These are phyloP conservation scores for Purpureocillium lavendulum DNA, from an alignment of 2,329 filamentous ascomycete species.

Conservation along the genomic window DNA sequence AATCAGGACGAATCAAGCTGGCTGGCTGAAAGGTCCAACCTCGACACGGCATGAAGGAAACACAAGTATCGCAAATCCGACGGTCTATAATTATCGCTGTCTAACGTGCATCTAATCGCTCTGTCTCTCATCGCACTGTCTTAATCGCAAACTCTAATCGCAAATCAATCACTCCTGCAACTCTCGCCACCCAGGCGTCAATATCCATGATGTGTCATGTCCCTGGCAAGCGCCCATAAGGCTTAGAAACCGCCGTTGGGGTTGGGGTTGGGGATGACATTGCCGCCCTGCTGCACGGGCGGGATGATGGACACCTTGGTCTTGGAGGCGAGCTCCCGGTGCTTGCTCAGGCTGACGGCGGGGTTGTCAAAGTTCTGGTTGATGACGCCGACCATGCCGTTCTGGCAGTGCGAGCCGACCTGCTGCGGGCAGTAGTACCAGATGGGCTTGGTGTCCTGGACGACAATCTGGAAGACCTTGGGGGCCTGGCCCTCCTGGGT, in stretches of 20 bases:
- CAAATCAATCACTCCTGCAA: too few species aligned
- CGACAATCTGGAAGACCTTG: slow-evolving; percentile 34
- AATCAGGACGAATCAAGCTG: too few species aligned
- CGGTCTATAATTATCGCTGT: too few species aligned
- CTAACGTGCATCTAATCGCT: too few species aligned
- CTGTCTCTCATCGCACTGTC: too few species aligned
- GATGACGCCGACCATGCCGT: slow-evolving; percentile 37
- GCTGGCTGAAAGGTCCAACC: too few species aligned
- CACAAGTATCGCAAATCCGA: too few species aligned
- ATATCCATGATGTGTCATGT: too few species aligned
- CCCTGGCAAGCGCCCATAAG: too few species aligned
- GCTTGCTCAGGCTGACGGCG: slow-evolving; percentile 21
- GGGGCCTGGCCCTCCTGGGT: slow-evolving; percentile 23
- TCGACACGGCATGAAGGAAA: too few species aligned
- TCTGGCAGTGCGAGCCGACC: slow-evolving; percentile 34
- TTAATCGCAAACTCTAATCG: too few species aligned
- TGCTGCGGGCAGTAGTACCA: slow-evolving; percentile 38
- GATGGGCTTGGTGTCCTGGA: slow-evolving; percentile 31
- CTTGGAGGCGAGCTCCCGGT: slow-evolving; percentile 22
- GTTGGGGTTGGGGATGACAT: slow-evolving; percentile 25
- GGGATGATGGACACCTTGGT: slow-evolving; percentile 18
- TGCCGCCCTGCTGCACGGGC: slow-evolving; percentile 18
- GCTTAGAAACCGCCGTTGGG: slow-evolving; percentile 11
- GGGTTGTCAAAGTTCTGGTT: slow-evolving; percentile 29
- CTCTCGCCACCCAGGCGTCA: too few species aligned